phyloP scores from a whole-genome alignment of 805 yeast genomes.

The Yarrowia deformans region DNA sequence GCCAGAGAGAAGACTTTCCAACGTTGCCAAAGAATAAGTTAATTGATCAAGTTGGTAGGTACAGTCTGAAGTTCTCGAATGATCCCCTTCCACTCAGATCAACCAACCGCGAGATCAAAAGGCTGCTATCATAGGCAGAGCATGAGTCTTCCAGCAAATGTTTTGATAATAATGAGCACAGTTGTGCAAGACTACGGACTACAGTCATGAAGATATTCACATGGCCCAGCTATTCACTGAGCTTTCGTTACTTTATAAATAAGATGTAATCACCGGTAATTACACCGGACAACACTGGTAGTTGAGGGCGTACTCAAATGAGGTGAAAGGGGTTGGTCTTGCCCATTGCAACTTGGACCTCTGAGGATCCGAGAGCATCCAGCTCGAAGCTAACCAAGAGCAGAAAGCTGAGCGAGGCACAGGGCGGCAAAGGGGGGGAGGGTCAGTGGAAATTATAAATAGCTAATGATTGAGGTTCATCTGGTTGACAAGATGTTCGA shows the following conservation, averaged over 20 bases:
- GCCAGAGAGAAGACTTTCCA: no score
- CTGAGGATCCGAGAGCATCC: slow-evolving; percentile 16
- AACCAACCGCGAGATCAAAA: no score
- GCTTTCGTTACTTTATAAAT: slow-evolving; percentile 15
- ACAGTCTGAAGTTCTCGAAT: no score
- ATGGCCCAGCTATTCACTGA: background rate
- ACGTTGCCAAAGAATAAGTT: no score
- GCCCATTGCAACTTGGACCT: slow-evolving; percentile 23
- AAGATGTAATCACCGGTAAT: slow-evolving; percentile 38
- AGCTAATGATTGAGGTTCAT: slow-evolving; percentile 23
- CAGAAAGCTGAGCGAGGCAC: slow-evolving; percentile 40
- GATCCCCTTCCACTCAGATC: no score
- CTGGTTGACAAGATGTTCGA: slow-evolving; percentile 30
- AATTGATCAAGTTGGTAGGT: no score
- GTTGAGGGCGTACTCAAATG: slow-evolving; percentile 40
- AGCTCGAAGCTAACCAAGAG: slow-evolving; percentile 39
- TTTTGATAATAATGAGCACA: no score
- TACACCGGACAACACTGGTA: slow-evolving; percentile 38
- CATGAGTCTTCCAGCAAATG: no score
- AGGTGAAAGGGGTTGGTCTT: slow-evolving; percentile 36
- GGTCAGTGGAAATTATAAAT: background rate
- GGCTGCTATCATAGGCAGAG: no score
- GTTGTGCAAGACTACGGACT: no score
- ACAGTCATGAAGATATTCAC: no score
- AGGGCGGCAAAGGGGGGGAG: background rate